phyloP scores from a whole-genome alignment of 257 asterid genomes.

The Przewalskia tangutica region DNA sequence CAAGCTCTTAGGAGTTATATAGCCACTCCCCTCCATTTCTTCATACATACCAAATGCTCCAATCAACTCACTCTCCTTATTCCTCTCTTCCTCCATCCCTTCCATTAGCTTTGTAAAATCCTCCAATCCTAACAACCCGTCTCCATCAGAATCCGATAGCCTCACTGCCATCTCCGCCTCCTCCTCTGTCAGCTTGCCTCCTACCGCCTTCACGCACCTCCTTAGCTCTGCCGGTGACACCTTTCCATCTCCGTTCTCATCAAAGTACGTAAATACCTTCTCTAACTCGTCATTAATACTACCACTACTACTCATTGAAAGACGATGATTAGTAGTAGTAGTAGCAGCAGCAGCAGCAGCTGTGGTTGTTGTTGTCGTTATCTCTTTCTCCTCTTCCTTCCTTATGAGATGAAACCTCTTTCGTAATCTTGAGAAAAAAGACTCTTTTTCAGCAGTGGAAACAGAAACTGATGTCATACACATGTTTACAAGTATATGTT shows the following conservation, averaged over 20 bases:
- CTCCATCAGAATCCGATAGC: slow-evolving; percentile 45
- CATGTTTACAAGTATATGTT: not conserved
- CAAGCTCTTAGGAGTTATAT: slow-evolving; percentile 52
- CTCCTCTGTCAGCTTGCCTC: slow-evolving; percentile 17
- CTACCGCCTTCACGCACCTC: not conserved
- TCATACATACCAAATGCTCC: slow-evolving; percentile 51
- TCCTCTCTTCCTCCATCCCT: slow-evolving; percentile 42
- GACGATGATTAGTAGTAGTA: not conserved
- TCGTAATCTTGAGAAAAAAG: not conserved
- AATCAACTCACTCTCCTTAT: slow-evolving; percentile 22
- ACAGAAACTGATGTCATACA: not conserved
- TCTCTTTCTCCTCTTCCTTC: too few species aligned
- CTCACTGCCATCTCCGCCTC: slow-evolving; percentile 38
- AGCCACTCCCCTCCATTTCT: slow-evolving; percentile 41
- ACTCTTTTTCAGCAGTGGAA: not conserved
- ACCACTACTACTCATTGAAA: not conserved
- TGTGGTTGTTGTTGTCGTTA: too few species aligned
- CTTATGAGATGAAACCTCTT: not conserved
- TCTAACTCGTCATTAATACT: not conserved
- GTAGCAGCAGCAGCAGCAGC: not conserved
- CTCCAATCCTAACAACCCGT: slow-evolving; percentile 39
- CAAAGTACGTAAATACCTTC: slow-evolving; percentile 3
- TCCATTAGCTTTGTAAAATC: slow-evolving; percentile 41
- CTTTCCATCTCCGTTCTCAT: slow-evolving; percentile 6
- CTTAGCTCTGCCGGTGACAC: not conserved